A percentile compares a stretch with the other conserved stretches of the same genome.
Evolutionary conservation across 2,329 filamentous ascomycete species (phyloP).

Genomic region (Penicillium freii): DNA sequence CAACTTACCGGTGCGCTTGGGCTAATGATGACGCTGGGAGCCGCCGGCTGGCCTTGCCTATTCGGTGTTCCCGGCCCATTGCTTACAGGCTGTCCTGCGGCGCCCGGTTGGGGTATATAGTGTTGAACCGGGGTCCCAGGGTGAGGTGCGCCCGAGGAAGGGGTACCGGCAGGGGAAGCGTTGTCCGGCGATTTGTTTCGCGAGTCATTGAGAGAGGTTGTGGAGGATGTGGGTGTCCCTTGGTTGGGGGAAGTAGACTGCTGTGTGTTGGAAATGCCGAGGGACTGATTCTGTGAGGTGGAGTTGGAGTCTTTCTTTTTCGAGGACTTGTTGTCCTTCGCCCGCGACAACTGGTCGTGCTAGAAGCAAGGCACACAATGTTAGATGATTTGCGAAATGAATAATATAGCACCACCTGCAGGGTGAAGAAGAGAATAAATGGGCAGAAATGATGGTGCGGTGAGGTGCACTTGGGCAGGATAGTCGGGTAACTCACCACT

Average conservation of each 20-base stretch:
- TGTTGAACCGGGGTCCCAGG: slow-evolving; percentile 37
- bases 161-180: slow-evolving; percentile 32
- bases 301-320: slow-evolving; percentile 66
- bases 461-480: slow-evolving; percentile 16
- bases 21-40: slow-evolving; percentile 90
- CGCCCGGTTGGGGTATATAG: slow-evolving; percentile 37
- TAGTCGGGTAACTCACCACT: slow-evolving; percentile 68
- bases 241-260: slow-evolving; percentile 62
- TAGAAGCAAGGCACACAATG: slow-evolving; percentile 30
- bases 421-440: slow-evolving; percentile 27
- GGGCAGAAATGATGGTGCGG: slow-evolving; percentile 27
- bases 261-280: slow-evolving; percentile 48
- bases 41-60: slow-evolving; percentile 61
- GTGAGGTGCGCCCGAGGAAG: slow-evolving; percentile 29
- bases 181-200: slow-evolving; percentile 69
- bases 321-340: slow-evolving; percentile 82
- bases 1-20: slow-evolving; percentile 81
- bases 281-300: slow-evolving; percentile 68
- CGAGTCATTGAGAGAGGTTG: slow-evolving; percentile 78
- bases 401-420: slow-evolving; percentile 7
- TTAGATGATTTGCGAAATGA: slow-evolving; percentile 11
- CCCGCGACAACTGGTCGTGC: slow-evolving; percentile 84
- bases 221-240: slow-evolving; percentile 82
- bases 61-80: slow-evolving; percentile 61
- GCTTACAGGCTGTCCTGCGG: slow-evolving; percentile 37